Base-by-base conservation (phyloP, 1,284 basidiomycete species). In the Rugosomyces carneus region DNA sequence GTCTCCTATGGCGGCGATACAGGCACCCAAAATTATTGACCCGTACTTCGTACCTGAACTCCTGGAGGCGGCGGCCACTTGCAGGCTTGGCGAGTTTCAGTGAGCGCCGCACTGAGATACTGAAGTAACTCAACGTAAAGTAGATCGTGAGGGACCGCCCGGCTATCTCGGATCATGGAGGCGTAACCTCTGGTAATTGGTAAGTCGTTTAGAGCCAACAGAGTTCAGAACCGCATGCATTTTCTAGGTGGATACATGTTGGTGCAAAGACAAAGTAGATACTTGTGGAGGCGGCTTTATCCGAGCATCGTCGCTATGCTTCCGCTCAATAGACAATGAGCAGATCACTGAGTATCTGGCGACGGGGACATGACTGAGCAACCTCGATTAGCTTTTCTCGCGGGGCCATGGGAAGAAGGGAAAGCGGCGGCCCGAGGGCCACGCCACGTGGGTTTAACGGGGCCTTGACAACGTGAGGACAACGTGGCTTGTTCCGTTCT, bases 401-500 rank as follows among this genome's bases (percentile, higher is more conserved):
- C 23, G 20, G 37, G 36, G 32, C 19, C 19, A 37, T 53, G 44
- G 41, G 49, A 32, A 46, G 39, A 27, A 43, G 21, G 31, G 5
- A 37, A n/a, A 35, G 16, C 16, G 47, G 21, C 31, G 40, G 44
- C 40, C 50, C 48, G 57, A 50, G n/a, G 43, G 46, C 40, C 50
- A 45, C 42, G 53, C 55, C 63, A 65, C 59, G 61, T 61, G 60
- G 50, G 49, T 32, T 38, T 45, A 53, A 53, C 8, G 44, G 47
- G 51, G 53, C 54, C 59, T 58, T 65, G 55, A 60, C 59, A 63
- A 66, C 24, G 24, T 10, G 24, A 26, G 24, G 24, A 26, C 51
- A 63, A 64, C 55, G 63, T 66, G 60, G 61, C 57, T 36, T 63
- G 58, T 65, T 68, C 64, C 63, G 62, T 58, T 50, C 52, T 41